These are phyloP conservation scores for Leccinum variabile DNA, from an alignment of 1,284 basidiomycete genomes.

Conservation along the genomic window DNA sequence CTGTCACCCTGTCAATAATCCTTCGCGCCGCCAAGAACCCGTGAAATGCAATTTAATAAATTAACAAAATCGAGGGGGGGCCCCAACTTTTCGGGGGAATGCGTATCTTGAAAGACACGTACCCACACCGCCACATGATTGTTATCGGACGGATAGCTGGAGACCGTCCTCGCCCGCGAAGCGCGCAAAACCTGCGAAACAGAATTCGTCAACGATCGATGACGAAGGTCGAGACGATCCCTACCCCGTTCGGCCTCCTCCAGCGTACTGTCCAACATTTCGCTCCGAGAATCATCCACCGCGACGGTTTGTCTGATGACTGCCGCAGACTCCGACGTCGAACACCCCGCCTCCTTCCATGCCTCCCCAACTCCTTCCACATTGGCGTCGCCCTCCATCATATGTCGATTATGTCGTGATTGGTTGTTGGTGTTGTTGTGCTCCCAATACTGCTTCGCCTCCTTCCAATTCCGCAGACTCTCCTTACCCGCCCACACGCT, in stretches of 20 bases:
- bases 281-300: not conserved
- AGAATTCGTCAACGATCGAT: not conserved
- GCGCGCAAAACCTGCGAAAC: not conserved
- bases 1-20: not conserved
- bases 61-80: not conserved
- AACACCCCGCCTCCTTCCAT: not conserved
- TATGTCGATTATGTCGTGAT: not conserved
- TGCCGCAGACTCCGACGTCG: not conserved
- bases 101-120: not conserved
- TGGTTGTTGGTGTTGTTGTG: not conserved
- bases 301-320: not conserved
- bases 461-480: not conserved
- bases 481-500: conserved; percentile 7
- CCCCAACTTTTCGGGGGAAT: not conserved
- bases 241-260: not conserved
- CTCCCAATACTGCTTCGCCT: not conserved
- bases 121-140: not conserved
- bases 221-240: not conserved
- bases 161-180: not conserved
- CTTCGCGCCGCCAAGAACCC: not conserved
- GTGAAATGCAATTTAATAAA: not conserved
- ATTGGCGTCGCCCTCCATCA: not conserved
- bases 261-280: not conserved
- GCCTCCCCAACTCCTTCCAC: not conserved
- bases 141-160: not conserved